A percentile compares a stretch with the other conserved stretches of the same genome.
Evolutionary conservation across 345 rosid species (phyloP).

Genomic region (Syzygium aromaticum): DNA sequence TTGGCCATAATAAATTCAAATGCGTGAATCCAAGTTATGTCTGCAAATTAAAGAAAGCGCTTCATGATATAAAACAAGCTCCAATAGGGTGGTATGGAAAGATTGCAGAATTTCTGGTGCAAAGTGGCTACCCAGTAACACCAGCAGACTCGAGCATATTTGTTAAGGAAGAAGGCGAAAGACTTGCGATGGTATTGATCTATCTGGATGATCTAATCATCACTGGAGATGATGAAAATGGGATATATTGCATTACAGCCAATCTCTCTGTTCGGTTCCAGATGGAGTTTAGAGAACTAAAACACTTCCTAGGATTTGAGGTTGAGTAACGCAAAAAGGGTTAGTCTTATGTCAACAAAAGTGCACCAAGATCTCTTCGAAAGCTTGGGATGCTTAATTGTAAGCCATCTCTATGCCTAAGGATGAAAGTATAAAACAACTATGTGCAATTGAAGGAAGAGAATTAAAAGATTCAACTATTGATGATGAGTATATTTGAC

Average conservation of each 20-base stretch:
- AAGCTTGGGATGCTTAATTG: not conserved
- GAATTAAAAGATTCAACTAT: not conserved
- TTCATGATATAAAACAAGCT: not conserved
- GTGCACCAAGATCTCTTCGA: not conserved
- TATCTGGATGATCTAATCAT: not conserved
- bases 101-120: not conserved
- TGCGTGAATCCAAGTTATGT: not conserved
- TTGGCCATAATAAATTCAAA: not conserved
- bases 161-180: not conserved
- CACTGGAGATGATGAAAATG: not conserved
- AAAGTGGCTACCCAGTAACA: not conserved
- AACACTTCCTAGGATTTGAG: not conserved
- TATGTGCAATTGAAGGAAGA: not conserved
- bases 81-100: not conserved
- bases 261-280: not conserved
- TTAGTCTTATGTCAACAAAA: not conserved
- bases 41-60: not conserved
- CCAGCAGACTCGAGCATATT: not conserved
- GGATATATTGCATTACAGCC: not conserved
- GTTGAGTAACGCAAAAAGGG: not conserved
- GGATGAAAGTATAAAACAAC: not conserved
- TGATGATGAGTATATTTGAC: no score
- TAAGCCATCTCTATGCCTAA: not conserved
- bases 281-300: not conserved
- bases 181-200: not conserved